Evolutionary conservation across 2,329 filamentous ascomycete species (phyloP).

Genomic region (Sphaerulina musiva): DNA sequence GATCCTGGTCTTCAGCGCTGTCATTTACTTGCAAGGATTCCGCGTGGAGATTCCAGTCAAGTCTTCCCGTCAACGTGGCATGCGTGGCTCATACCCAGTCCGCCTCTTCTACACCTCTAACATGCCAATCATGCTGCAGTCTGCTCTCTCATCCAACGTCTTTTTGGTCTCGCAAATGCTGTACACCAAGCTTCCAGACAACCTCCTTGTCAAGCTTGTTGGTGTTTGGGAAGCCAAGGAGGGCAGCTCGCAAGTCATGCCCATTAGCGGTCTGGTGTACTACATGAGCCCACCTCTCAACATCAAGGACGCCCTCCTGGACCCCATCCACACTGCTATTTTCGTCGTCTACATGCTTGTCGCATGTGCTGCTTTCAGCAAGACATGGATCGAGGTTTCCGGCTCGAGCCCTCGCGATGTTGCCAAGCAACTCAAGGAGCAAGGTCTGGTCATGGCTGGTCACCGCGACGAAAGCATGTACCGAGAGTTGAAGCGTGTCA

Average conservation of each 20-base stretch:
- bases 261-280: constrained; percentile 89
- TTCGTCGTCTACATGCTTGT: constrained; percentile 98
- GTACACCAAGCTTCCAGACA: constrained; percentile 97
- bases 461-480: constrained; percentile 99
- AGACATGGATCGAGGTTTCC: constrained; percentile 99
- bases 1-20: constrained; percentile 84
- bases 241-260: constrained; percentile 90
- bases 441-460: constrained; percentile 98
- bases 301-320: constrained; percentile 89
- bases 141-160: constrained; percentile 95
- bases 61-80: constrained; percentile 96
- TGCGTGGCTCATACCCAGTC: constrained; percentile 94
- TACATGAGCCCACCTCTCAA: constrained; percentile 99
- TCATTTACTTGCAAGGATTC: constrained; percentile 89
- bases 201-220: constrained; percentile 93
- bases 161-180: constrained; percentile 99
- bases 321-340: constrained; percentile 91
- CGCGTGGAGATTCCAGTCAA: constrained; percentile 99
- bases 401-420: constrained; percentile 96
- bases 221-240: constrained; percentile 98
- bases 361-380: constrained; percentile 96
- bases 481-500: constrained; percentile 99
- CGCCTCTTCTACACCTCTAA: constrained; percentile 99
- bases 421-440: constrained; percentile 99
- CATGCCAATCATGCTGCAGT: constrained; percentile 99